A percentile compares a stretch with the other conserved stretches of the same genome.
phyloP scores from a whole-genome alignment of 2,329 filamentous ascomycete species.

The Diaporthe batatas region DNA sequence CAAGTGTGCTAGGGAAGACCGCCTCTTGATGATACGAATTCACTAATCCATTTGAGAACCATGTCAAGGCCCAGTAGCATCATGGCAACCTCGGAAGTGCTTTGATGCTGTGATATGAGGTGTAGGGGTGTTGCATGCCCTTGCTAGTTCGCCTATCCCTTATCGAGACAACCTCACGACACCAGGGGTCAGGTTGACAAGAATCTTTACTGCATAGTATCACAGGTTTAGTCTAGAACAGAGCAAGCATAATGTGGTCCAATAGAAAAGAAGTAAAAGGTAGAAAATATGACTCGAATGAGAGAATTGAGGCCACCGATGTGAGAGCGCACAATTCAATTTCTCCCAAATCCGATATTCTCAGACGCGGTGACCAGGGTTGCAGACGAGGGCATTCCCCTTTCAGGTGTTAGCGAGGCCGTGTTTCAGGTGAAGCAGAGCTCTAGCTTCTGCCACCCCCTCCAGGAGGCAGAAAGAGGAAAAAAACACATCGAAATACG shows the following conservation, averaged over 20 bases:
- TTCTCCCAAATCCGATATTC: neutral
- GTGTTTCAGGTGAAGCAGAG: slow-evolving; percentile 38
- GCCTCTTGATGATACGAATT: neutral
- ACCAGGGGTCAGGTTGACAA: neutral
- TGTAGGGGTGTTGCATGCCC: neutral
- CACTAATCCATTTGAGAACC: neutral
- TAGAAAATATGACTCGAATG: neutral
- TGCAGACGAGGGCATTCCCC: slow-evolving; percentile 37
- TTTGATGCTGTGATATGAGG: slow-evolving; percentile 1
- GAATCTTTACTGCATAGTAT: no score
- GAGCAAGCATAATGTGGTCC: neutral
- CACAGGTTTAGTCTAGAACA: neutral
- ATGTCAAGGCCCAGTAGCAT: neutral
- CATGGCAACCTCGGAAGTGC: neutral
- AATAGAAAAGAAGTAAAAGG: neutral
- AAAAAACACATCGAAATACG: slow-evolving; percentile 32
- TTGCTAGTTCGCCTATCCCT: neutral
- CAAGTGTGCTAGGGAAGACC: neutral
- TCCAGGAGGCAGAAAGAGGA: neutral
- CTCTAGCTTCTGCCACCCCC: slow-evolving; percentile 7
- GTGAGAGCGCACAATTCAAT: neutral
- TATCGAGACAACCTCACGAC: neutral
- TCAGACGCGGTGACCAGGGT: neutral
- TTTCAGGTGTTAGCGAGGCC: neutral
- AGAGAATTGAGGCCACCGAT: neutral